These are phyloP conservation scores for Lenzites betulinus DNA, from an alignment of 768 basidiomycete genomes.

Conservation along the genomic window DNA sequence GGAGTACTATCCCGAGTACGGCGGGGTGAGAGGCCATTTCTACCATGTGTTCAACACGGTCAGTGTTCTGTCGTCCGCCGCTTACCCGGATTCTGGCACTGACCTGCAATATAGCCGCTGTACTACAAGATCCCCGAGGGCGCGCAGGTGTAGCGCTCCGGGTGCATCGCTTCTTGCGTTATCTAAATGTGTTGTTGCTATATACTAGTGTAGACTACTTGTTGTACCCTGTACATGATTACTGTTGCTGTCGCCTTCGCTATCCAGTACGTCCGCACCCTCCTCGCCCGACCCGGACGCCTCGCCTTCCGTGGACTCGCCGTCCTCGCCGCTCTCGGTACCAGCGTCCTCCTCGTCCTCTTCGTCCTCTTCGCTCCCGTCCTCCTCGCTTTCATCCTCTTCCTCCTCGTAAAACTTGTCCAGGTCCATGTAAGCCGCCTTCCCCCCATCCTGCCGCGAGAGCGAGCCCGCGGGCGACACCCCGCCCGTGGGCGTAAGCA, in stretches of 20 bases:
- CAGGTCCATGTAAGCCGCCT: conserved; percentile 56
- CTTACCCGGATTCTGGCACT: conserved; percentile 1
- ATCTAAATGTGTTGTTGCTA: conserved; percentile 7
- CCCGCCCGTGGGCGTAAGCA: conserved; percentile 56
- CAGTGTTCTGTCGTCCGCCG: conserved; percentile 27
- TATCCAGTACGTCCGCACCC: conserved; percentile 31
- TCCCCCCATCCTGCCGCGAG: conserved; percentile 39
- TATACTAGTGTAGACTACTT: conserved; percentile 17
- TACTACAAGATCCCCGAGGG: conserved; percentile 44
- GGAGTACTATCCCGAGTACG: conserved; percentile 62
- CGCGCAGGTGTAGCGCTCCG: conserved; percentile 29
- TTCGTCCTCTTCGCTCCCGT: conserved; percentile 42
- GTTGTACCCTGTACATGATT: conserved; percentile 25
- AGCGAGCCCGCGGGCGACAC: conserved; percentile 47
- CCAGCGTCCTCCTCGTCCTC: conserved; percentile 30
- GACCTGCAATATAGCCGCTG: conserved; percentile 35
- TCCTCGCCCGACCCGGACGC: conserved; percentile 14
- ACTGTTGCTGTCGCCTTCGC: conserved; percentile 32
- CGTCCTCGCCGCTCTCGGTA: conserved; percentile 34
- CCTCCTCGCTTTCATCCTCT: conserved; percentile 36
- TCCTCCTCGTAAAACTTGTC: conserved; percentile 72
- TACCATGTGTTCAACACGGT: conserved; percentile 81
- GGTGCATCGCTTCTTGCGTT: background rate
- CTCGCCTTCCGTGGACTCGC: conserved; percentile 17
- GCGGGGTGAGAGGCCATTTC: conserved; percentile 68